Evolutionary conservation across 2,329 filamentous ascomycete genomes (phyloP), one percentile per base, ranked within the genome.

Genomic region (Cercospora brassicicola): DNA sequence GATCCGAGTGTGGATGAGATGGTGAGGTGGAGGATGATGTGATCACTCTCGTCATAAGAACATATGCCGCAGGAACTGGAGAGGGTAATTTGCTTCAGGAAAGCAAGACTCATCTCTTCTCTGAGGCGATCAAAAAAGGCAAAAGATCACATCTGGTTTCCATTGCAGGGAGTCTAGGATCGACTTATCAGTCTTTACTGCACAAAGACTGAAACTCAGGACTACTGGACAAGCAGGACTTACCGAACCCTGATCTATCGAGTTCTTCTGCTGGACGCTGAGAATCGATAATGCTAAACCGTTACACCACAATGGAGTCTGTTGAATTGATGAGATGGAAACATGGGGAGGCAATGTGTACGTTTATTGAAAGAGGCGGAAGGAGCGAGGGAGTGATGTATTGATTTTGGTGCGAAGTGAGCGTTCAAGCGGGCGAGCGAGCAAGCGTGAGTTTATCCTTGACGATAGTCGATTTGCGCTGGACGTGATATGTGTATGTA

Each of bases 1-100:
- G 88, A 89, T 73, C 88, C 88, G 3, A 81, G 84, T 7, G 78
- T 89, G 66, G 79, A 81, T 15, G 62, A 66, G 15, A 73, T 78
- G 18, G 72, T 75, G 59, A 66, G 64, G 20, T 36, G 31, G 53
- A 23, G 57, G 23, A 10, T 30, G 28, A 28, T 28, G 28, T 28
- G 28, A 28, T 7, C 28, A 28, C 7, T 28, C 28, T 28, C 7
- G 28, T 6, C 7, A 28, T 7, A 6, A 28, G 4, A 28, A 28
- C 28, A 6, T n/a, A 18, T n/a, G n/a, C 39, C 13, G 15, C 11
- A 4, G 13, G 15, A n/a, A 11, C 8, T 39, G 36, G 11, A 6
- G 2, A 28, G 28, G 28, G 28, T 28, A 6, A 28, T 28, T 28
- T 57, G 55, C 31, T 59, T 59, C 55, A 36, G 55, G 28, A 23